These are phyloP conservation scores for Puccinellia tenuiflora DNA, from an alignment of 176 grass and related monocot genomes.

Conservation along the genomic window DNA sequence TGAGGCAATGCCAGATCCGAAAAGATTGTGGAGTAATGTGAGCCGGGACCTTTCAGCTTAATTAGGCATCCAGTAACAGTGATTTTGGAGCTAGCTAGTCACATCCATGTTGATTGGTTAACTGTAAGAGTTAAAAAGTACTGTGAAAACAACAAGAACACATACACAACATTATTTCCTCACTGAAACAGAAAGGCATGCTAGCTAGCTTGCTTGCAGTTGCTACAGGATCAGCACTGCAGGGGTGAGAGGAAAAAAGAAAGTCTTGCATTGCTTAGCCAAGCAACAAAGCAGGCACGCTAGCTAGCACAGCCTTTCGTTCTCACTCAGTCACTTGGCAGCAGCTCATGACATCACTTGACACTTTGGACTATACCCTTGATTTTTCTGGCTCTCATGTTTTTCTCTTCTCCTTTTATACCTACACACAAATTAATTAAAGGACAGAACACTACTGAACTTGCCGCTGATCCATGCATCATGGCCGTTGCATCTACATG, in stretches of 20 bases:
- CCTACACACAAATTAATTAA: not conserved
- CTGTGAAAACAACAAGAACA: not conserved
- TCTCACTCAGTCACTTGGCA: not conserved
- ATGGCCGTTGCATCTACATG: not conserved
- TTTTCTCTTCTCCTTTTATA: not conserved
- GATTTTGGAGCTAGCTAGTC: not conserved
- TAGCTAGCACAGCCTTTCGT: not conserved
- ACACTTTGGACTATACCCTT: not conserved
- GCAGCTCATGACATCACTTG: not conserved
- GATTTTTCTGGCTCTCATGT: not conserved
- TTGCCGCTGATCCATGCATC: not conserved
- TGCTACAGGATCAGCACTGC: not conserved
- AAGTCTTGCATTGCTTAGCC: not conserved
- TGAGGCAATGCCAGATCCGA: not conserved
- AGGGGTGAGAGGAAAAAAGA: not conserved
- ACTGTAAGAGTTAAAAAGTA: not conserved
- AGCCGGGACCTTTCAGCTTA: not conserved
- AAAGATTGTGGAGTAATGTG: not conserved
- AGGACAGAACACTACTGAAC: not conserved
- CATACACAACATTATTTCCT: not conserved
- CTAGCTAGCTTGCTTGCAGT: not conserved
- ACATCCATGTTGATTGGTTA: not conserved
- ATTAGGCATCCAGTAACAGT: not conserved
- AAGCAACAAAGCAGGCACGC: not conserved
- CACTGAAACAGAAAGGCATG: not conserved